Evolutionary conservation across 2,329 filamentous ascomycete genomes (phyloP).

Genomic region (Aspergillus latus): DNA sequence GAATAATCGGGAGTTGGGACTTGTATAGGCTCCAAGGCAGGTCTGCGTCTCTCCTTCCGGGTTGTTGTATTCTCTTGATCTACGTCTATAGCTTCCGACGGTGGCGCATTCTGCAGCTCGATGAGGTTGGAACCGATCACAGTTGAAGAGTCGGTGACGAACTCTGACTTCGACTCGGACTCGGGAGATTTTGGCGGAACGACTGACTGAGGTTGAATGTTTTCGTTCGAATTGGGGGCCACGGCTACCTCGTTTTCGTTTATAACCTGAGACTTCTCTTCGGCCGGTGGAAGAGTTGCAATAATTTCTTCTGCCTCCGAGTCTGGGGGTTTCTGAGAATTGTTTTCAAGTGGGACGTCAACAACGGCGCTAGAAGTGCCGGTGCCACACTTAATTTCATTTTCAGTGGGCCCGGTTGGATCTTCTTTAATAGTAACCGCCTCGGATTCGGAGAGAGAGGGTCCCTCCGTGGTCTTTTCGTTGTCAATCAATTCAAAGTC

Average conservation of each 20-base stretch:
- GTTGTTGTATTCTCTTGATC: slow-evolving; percentile 24
- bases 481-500: not conserved
- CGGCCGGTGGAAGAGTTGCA: slow-evolving; percentile 18
- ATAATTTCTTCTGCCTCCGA: slow-evolving; percentile 27
- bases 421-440: slow-evolving; percentile 24
- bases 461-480: slow-evolving; percentile 4
- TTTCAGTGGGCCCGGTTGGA: slow-evolving; percentile 25
- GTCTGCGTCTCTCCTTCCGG: slow-evolving; percentile 36
- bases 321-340: slow-evolving; percentile 24
- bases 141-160: slow-evolving; percentile 23
- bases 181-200: slow-evolving; percentile 22
- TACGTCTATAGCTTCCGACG: slow-evolving; percentile 24
- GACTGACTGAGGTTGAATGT: slow-evolving; percentile 12
- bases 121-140: slow-evolving; percentile 21
- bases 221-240: slow-evolving; percentile 19
- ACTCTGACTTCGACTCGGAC: slow-evolving; percentile 17
- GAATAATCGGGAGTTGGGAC: slow-evolving; percentile 40
- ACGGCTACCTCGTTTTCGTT: slow-evolving; percentile 20
- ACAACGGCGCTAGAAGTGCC: slow-evolving; percentile 32
- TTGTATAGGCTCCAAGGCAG: slow-evolving; percentile 55
- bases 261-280: slow-evolving; percentile 18
- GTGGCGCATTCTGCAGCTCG: slow-evolving; percentile 24
- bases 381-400: slow-evolving; percentile 30
- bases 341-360: slow-evolving; percentile 30
- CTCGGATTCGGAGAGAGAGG: slow-evolving; percentile 27